phyloP scores from a whole-genome alignment of 176 grass and related monocot genomes.

The Urochloa ruziziensis region DNA sequence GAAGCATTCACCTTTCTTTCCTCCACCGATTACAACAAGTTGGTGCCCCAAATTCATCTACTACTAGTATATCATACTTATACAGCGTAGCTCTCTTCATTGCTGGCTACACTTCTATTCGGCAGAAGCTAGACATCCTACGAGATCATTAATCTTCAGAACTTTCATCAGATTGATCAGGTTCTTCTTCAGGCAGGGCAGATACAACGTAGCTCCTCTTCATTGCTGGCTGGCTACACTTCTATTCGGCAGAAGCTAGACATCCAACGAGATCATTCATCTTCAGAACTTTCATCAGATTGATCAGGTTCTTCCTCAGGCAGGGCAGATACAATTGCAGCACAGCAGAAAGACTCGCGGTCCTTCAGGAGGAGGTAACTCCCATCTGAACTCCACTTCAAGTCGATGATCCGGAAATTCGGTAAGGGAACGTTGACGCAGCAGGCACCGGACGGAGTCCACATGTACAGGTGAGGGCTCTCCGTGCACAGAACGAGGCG shows the following conservation, averaged over 20 bases:
- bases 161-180: conserved; percentile 43
- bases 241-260: neutral
- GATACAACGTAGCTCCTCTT: too few species aligned
- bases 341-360: conserved; percentile 79
- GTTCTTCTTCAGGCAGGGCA: conserved; percentile 49
- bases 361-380: conserved; percentile 83
- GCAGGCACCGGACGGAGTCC: conserved; percentile 65
- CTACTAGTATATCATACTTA: conserved; percentile 5
- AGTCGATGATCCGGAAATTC: conserved; percentile 61
- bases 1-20: conserved; percentile 8
- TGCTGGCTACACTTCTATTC: neutral
- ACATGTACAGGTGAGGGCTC: conserved; percentile 81
- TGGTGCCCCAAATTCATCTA: conserved; percentile 3
- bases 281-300: conserved; percentile 52
- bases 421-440: conserved; percentile 77
- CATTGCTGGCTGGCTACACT: too few species aligned
- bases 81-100: conserved; percentile 16
- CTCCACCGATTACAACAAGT: conserved; percentile 7
- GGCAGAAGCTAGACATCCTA: neutral
- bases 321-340: conserved; percentile 56
- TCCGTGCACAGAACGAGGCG: conserved; percentile 74
- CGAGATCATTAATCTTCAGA: conserved; percentile 57
- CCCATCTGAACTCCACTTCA: conserved; percentile 88
- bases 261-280: conserved; percentile 40
- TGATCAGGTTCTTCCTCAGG: conserved; percentile 48